Evolutionary conservation across 2,329 filamentous ascomycete species (phyloP), one percentile per base, ranked within the genome.

Genomic region (Nemania sp.): DNA sequence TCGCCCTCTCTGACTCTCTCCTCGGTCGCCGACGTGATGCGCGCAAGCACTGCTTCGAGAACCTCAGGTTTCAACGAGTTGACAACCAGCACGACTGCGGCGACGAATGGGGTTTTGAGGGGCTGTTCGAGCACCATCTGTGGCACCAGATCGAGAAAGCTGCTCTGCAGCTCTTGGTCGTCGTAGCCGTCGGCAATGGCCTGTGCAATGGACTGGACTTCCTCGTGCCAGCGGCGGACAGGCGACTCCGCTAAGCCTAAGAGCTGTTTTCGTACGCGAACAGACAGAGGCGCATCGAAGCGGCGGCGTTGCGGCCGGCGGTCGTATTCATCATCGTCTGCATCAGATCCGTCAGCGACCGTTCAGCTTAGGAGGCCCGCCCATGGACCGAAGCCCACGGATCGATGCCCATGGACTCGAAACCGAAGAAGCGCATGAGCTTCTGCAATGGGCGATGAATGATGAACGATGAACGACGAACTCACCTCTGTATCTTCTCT

Each of bases 81-180:
- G 66, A 88, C 84, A 58, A 92, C 84, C 59, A 97, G 83, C 45
- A 96, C 84, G 13, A 94, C 88, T 18, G 90, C 91, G 10, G 93
- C 92, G 39, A 96, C 84, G 73, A 97, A 98, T 0, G 95, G 94
- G n/a, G 92, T 96, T 81, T 98, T 98, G 76, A 99, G 89, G 1
- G 95, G 95, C 78, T 99, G 95, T 78, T 99, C 95, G 37, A 91
- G 75, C 45, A 90, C 83, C 66, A 98, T 82, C 76, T 94, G 90
- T 60, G 93, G 78, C 7, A 87, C 81, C 32, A 96, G 83, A 59
- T 89, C 85, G 66, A 90, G 80, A 74, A 96, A 96, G 52, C 83
- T 86, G 34, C 81, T 83, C 66, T 87, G 87, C 56, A 96, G 79
- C 67, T 92, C 89, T 67, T 89, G 87, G 72, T 96, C 90, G n/a